These are phyloP conservation scores for Plasmodium coatneyi DNA, from an alignment of 169 alveolate genomes.

Conservation along the genomic window DNA sequence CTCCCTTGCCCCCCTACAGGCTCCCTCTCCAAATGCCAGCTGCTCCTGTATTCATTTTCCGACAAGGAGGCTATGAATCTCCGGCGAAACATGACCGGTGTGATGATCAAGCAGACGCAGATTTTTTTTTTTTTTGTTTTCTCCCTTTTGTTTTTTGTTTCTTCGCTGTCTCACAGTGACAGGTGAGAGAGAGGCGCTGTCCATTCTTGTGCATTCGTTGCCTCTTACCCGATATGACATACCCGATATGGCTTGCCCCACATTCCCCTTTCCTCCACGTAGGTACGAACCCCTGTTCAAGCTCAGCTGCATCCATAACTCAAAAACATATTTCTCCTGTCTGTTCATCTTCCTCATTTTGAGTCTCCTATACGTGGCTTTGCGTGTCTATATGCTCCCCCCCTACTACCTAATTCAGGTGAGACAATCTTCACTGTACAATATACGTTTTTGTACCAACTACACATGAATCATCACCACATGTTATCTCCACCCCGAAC, in stretches of 20 bases:
- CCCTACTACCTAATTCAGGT: slow-evolving; percentile 42
- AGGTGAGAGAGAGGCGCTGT: background rate
- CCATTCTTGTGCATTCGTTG: background rate
- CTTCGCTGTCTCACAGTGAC: slow-evolving; percentile 51
- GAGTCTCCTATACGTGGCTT: slow-evolving; percentile 22
- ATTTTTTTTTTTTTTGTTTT: slow-evolving; percentile 44
- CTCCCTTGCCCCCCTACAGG: background rate
- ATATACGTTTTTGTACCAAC: background rate
- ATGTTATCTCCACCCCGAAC: too few relatives aligned
- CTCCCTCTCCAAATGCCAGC: slow-evolving; percentile 52
- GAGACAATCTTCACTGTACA: background rate
- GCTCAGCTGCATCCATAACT: slow-evolving; percentile 29
- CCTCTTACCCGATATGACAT: background rate
- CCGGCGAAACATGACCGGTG: slow-evolving; percentile 4
- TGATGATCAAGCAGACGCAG: slow-evolving; percentile 34
- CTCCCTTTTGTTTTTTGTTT: slow-evolving; percentile 48
- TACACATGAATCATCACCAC: background rate
- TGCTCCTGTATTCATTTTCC: background rate
- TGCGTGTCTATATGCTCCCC: slow-evolving; percentile 26
- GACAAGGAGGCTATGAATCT: background rate
- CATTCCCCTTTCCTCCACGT: background rate
- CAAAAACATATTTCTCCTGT: slow-evolving; percentile 46
- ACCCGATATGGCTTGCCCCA: too few relatives aligned
- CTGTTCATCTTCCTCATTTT: slow-evolving; percentile 35
- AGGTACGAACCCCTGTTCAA: slow-evolving; percentile 43